These are phyloP conservation scores for Hygrophorus pudorinus DNA, from an alignment of 768 basidiomycete species.

Conservation along the genomic window DNA sequence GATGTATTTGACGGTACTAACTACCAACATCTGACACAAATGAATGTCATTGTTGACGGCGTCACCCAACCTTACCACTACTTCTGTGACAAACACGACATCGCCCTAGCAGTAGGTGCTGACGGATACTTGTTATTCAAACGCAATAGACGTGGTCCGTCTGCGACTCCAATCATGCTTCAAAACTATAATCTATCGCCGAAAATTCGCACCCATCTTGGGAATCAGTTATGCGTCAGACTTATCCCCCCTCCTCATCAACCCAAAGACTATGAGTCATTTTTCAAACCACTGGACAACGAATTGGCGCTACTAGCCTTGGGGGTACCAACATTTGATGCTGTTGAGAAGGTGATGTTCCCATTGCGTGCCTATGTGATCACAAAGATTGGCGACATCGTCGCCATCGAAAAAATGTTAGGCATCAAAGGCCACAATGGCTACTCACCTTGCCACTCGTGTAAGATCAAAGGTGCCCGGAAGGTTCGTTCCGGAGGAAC, in stretches of 20 bases:
- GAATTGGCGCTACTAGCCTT: constrained; percentile 23
- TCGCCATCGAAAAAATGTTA: constrained; percentile 21
- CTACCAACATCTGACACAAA: constrained; percentile 18
- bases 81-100: constrained; percentile 25
- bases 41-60: constrained; percentile 19
- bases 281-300: constrained; percentile 28
- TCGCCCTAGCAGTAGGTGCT: constrained; percentile 27
- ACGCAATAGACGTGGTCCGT: constrained; percentile 15
- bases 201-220: constrained; percentile 20
- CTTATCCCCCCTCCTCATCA: constrained; percentile 37
- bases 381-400: constrained; percentile 22
- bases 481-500: constrained; percentile 1
- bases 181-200: constrained; percentile 35
- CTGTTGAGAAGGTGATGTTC: constrained; percentile 14
- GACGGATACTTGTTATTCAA: constrained; percentile 28
- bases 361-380: constrained; percentile 19
- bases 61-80: constrained; percentile 11
- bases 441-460: constrained; percentile 22
- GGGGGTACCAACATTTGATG: constrained; percentile 29
- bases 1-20: constrained; percentile 27
- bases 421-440: constrained; percentile 28
- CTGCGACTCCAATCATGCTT: constrained; percentile 28
- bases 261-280: constrained; percentile 33
- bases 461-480: constrained; percentile 20
- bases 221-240: constrained; percentile 25